Evolutionary conservation across 768 basidiomycete species (phyloP).

Genomic region (Auricularia cornea): DNA sequence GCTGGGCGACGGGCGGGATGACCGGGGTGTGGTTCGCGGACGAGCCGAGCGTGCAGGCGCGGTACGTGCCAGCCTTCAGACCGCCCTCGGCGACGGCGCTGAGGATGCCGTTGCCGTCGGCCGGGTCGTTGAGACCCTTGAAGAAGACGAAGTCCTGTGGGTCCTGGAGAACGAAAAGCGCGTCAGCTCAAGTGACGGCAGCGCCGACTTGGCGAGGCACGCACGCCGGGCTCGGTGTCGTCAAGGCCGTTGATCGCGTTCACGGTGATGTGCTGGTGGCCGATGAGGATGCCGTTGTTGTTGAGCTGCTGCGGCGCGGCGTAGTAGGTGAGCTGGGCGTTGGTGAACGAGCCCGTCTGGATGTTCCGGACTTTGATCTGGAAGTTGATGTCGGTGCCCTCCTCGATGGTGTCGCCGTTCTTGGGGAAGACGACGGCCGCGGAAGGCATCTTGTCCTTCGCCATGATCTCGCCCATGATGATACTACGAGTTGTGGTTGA

Average conservation of each 20-base stretch:
- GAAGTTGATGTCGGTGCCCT: conserved; percentile 45
- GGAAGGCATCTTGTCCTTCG: conserved; percentile 38
- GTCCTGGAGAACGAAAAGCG: conserved; percentile 26
- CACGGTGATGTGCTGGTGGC: conserved; percentile 52
- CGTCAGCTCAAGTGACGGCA: too few relatives aligned
- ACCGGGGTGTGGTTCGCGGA: conserved; percentile 52
- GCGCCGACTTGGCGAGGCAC: too few relatives aligned
- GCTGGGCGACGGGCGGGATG: conserved; percentile 52
- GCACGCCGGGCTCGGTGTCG: neutral
- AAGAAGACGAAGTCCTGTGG: conserved; percentile 52
- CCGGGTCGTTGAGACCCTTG: conserved; percentile 20
- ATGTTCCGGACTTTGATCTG: conserved; percentile 38
- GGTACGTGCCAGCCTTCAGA: conserved; percentile 51
- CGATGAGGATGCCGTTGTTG: conserved; percentile 41
- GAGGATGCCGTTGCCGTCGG: conserved; percentile 32
- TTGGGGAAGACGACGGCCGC: conserved; percentile 39
- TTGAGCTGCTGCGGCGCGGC: conserved; percentile 51
- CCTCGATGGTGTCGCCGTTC: conserved; percentile 32
- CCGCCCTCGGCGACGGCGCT: conserved; percentile 44
- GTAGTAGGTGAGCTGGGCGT: conserved; percentile 46
- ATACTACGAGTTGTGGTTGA: conserved; percentile 18
- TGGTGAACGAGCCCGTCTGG: conserved; percentile 49
- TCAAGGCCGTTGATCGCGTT: conserved; percentile 21
- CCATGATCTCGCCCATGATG: conserved; percentile 48
- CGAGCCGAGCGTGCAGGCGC: conserved; percentile 47